phyloP scores from a whole-genome alignment of 2,329 filamentous ascomycete genomes.

The Arthrobotrys musiformis region DNA sequence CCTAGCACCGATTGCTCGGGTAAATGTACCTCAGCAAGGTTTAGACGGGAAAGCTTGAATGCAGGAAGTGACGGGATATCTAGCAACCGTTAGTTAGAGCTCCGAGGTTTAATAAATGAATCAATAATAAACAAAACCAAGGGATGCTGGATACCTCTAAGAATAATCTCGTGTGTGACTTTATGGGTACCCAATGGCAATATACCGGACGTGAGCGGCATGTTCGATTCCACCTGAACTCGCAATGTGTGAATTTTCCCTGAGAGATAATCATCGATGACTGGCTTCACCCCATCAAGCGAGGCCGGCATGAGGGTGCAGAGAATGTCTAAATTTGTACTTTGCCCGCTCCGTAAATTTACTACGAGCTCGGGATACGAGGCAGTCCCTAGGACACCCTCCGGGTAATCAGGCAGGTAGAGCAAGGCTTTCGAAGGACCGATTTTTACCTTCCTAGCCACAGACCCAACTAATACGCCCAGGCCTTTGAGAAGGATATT shows the following conservation, averaged over 20 bases:
- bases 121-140: conserved; percentile 1
- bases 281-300: conserved; percentile 77
- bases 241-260: conserved; percentile 78
- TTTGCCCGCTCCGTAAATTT: conserved; percentile 79
- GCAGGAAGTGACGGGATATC: conserved; percentile 80
- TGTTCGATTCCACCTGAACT: conserved; percentile 76
- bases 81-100: conserved; percentile 61
- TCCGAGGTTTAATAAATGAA: too few relatives aligned
- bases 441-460: conserved; percentile 80
- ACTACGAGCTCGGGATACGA: conserved; percentile 79
- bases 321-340: conserved; percentile 81
- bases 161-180: conserved; percentile 77
- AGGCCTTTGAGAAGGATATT: conserved; percentile 78
- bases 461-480: conserved; percentile 80
- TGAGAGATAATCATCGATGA: conserved; percentile 89
- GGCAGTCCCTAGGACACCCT: conserved; percentile 80
- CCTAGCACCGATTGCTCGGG: conserved; percentile 75
- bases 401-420: conserved; percentile 82
- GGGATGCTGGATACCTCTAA: conserved; percentile 77
- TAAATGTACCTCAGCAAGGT: conserved; percentile 76
- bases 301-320: conserved; percentile 80
- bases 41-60: conserved; percentile 83
- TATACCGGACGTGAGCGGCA: conserved; percentile 81
- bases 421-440: conserved; percentile 77
- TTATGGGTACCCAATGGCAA: conserved; percentile 80